Percentiles rank a stretch among this genome's conserved stretches.
Conservation (phyloP, 2,329 filamentous ascomycete species). For the Verticillium tricorpus region DNA sequence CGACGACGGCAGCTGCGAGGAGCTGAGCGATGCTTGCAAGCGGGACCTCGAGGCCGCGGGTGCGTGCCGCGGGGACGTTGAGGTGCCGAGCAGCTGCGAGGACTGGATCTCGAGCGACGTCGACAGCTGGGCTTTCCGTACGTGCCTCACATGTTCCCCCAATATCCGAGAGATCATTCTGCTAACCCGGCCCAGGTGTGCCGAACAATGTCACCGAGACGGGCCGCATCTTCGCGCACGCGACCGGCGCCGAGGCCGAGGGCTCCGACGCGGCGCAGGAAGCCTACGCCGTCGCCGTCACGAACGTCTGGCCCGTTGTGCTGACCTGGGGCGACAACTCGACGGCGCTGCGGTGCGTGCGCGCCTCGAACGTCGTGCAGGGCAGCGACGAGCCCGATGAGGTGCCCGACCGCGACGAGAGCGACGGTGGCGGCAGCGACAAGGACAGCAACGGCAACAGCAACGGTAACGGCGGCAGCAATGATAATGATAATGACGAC, state of each 20-base stretch:
- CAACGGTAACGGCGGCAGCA: background rate
- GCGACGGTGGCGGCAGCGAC: background rate
- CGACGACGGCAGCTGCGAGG: background rate
- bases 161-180: background rate
- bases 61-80: background rate
- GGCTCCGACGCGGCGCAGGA: conserved; percentile 11
- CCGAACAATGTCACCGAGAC: background rate
- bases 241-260: background rate
- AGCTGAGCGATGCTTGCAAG: background rate
- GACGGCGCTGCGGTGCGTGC: conserved; percentile 1
- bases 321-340: background rate
- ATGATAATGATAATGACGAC: background rate
- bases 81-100: background rate
- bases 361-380: background rate
- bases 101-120: background rate
- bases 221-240: background rate
- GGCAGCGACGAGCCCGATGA: background rate
- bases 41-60: background rate
- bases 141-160: background rate
- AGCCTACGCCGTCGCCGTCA: background rate
- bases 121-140: background rate
- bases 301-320: background rate
- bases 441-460: background rate
- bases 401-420: background rate
- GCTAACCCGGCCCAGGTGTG: background rate